Percentiles rank a stretch among this genome's conserved stretches.
phyloP scores from a whole-genome alignment of 331 rosid species.

The Malus hybrid region DNA sequence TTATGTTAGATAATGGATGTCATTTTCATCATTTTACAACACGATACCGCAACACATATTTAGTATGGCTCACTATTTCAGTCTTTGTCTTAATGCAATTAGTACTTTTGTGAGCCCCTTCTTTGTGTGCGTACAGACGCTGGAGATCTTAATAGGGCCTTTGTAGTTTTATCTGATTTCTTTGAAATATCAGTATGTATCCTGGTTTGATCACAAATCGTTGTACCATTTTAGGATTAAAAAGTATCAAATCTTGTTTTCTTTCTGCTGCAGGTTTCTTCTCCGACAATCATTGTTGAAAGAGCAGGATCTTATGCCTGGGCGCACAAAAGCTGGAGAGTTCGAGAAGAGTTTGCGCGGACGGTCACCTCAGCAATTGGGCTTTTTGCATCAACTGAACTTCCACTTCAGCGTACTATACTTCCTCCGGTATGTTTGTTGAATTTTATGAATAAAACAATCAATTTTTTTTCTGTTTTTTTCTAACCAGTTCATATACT shows the following conservation, averaged over 20 bases:
- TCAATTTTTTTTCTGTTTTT: not conserved
- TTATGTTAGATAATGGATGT: not conserved
- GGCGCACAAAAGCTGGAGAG: constrained; percentile 97
- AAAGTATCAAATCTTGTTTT: not conserved
- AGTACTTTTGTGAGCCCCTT: not conserved
- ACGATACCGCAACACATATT: not conserved
- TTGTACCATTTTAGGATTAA: not conserved
- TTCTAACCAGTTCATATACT: not conserved
- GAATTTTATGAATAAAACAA: constrained; percentile 6
- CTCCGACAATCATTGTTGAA: constrained; percentile 97
- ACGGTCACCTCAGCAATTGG: constrained; percentile 91
- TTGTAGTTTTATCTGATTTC: not conserved
- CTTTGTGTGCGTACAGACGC: not conserved
- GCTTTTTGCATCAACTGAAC: constrained; percentile 89
- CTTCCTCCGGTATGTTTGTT: constrained; percentile 74
- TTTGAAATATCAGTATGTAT: not conserved
- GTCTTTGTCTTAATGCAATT: not conserved
- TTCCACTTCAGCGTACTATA: constrained; percentile 86
- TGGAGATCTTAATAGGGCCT: not conserved
- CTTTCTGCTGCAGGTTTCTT: constrained; percentile 59
- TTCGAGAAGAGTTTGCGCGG: constrained; percentile 90
- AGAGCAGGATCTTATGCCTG: constrained; percentile 98
- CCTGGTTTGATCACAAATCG: not conserved
- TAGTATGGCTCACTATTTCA: not conserved
- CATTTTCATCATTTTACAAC: not conserved